Evolutionary conservation across 768 basidiomycete species (phyloP), one percentile per base, ranked within the genome.

Genomic region (Lactarius trivialis): DNA sequence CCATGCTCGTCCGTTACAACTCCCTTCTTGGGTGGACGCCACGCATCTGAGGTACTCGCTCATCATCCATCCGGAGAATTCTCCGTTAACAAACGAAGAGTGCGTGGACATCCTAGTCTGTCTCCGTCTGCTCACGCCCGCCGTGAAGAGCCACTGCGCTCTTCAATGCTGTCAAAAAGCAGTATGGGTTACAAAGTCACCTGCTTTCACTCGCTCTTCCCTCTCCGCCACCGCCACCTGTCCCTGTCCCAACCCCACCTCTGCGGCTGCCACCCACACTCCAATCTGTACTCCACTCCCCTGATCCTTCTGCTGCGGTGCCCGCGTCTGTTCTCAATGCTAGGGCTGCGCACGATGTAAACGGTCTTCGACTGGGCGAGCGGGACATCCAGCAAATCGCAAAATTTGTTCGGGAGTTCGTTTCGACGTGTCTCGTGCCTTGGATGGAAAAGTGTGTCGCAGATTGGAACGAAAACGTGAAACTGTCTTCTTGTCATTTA

Each of bases 391-490:
- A 87, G 57, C 81, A 84, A 67, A 82, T 85, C 7, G 85, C 85
- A 0, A 82, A 83, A 57, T 93, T 98, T 68, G 81, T 91, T 11
- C 82, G 93, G 50, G 95, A 97, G 72, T 88, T 98, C 67, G 79
- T 92, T 4, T 85, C 87, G 12, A 92, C 90, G 85, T 94, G 90
- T 70, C 74, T 98, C 50, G 73, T 98, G 3, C 95, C 95, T 1
- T 98, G 91, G 91, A 95, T 98, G 92, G 96, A 98, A 75, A 91
- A 88, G 69, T 88, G 86, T 72, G 89, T 95, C 6, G 67, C 92
- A 51, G 91, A 96, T 65, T 96, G 94, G 92, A 98, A 97, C 71
- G 95, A 98, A 76, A 79, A 79, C 61, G 88, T 89, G 68, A 52
- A 76, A 71, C 53, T 56, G 41, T 7, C 60, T 54, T 49, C 37